Evolutionary conservation across 352 stramenopile genomes (phyloP), one percentile per base, ranked within the genome.

Genomic region (Paralagenidium karlingii): DNA sequence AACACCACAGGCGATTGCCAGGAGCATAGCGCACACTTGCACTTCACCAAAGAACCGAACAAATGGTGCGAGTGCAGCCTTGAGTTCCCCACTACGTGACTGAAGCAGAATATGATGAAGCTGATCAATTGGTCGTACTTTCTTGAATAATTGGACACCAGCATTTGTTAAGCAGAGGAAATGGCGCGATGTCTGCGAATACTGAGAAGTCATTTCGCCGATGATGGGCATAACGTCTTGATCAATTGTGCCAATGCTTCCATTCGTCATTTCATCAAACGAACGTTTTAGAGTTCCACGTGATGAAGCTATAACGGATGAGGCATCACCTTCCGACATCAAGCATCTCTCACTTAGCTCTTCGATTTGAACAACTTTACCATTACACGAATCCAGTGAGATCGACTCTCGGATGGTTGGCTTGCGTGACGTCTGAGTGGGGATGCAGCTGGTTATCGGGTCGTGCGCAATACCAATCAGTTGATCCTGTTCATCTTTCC

Each of bases 111-210:
- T 57, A 13, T 68, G 69, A 34, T 89, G 78, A 22, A 96, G 54
- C 34, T 93, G 67, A 43, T 96, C 84, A 16, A 94, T 64, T 8
- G 84, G 84, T 3, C 84, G 71, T 27, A 94, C 75, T 53, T 94
- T 94, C 51, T 86, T 82, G 45, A 94, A 87, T 13, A 91, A 64
- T 51, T 95, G 82, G 52, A 95, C 82, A 15, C 81, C 81, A 0
- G 68, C 51, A 36, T 78, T 88, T 9, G 79, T 93, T 20, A 95
- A 49, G 26, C 79, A 89, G 19, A 95, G 39, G 44, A 95, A 85
- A 42, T 89, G 77, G 18, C 82, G 68, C 27, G 75, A 73, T 21
- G 76, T 70, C 22, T 83, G 58, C 8, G 68, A 87, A 38, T 82
- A 85, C 65, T 94, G 83, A 1, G 76, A 57, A n/a, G 79, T 73